Conservation (phyloP, 2,329 filamentous ascomycete species). For the Madurella mycetomatis region DNA sequence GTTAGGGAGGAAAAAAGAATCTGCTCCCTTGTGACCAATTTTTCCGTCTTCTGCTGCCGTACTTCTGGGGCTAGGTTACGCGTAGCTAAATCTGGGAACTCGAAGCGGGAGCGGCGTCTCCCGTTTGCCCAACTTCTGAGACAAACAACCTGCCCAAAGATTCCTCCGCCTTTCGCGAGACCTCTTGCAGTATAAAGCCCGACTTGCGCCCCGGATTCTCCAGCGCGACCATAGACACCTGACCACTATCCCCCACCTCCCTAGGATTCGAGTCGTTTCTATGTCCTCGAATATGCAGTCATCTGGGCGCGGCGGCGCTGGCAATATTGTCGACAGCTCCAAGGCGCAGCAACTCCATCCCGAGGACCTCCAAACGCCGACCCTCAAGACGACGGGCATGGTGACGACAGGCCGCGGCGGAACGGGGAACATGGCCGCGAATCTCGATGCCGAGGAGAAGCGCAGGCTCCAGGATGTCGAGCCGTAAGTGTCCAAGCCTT, state of each 20-base stretch:
- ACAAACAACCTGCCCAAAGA: not conserved
- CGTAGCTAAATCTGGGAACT: constrained; percentile 1
- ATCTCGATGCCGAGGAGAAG: constrained; percentile 67
- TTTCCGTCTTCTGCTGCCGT: constrained; percentile 1
- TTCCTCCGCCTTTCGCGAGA: too few species aligned
- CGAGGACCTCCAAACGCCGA: constrained; percentile 73
- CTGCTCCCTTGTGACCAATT: constrained; percentile 23
- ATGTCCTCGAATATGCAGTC: constrained; percentile 49
- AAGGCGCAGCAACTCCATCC: constrained; percentile 46
- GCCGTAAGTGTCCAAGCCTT: constrained; percentile 44
- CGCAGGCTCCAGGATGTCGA: constrained; percentile 80
- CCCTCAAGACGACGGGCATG: constrained; percentile 70
- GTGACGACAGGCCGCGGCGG: constrained; percentile 90
- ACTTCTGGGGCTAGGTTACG: constrained; percentile 7
- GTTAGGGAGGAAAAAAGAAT: constrained; percentile 11
- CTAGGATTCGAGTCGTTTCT: constrained; percentile 11
- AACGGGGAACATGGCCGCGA: constrained; percentile 77
- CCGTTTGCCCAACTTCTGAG: not conserved
- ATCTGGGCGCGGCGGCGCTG: constrained; percentile 74
- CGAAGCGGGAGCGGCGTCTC: not conserved
- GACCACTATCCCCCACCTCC: too few species aligned
- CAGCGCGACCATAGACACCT: too few species aligned
- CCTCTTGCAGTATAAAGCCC: not conserved
- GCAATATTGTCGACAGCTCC: constrained; percentile 60
- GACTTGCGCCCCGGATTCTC: not conserved